Evolutionary conservation across 2,329 filamentous ascomycete species (phyloP), one percentile per base, ranked within the genome.

Genomic region (Microcyclospora pomicola): DNA sequence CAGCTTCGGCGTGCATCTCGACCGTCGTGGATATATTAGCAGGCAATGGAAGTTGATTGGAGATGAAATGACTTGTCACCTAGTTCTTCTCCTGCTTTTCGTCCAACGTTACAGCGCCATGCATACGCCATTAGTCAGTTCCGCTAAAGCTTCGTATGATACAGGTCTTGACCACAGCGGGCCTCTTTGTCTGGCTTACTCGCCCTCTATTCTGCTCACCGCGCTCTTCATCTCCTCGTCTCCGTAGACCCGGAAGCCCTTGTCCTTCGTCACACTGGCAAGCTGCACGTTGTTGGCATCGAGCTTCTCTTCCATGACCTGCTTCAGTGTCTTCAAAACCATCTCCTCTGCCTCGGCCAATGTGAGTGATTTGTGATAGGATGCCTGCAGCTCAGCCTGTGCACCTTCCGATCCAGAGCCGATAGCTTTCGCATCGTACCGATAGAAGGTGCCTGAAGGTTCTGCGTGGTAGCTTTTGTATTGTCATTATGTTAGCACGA

Each of bases 281-380:
- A 98, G 66, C 69, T 98, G 91, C 49, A 98, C 91, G 59, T 98
- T 98, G 76, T 98, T 98, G 47, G 86, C 75, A 61, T 98, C 91
- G 43, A 98, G 73, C 71, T 98, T 98, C 77, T 98, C 91, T 68
- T 98, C 91, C 91, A 98, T 98, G 51, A 98, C 91, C 68, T 98
- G 91, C 74, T 96, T 98, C 61, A 98, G 65, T 29, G 91, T 98
- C 76, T 96, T 96, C 56, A 98, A 71, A 36, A 94, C 87, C 49
- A 98, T 68, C 3, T 87, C 91, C 68, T 98, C 91, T 41, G 91
- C 91, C 59, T 98, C 91, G 40, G 74, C 69, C 45, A 98, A 79
- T 31, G 87, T 94, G 46, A 98, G 73, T 41, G 88, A 96, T 75
- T 92, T 93, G 71, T 98, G 91, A 59, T 95, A 98, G 67, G 96